Evolutionary conservation across 2,329 filamentous ascomycete genomes (phyloP), one percentile per base, ranked within the genome.

Genomic region (Trichoderma guizhouense): DNA sequence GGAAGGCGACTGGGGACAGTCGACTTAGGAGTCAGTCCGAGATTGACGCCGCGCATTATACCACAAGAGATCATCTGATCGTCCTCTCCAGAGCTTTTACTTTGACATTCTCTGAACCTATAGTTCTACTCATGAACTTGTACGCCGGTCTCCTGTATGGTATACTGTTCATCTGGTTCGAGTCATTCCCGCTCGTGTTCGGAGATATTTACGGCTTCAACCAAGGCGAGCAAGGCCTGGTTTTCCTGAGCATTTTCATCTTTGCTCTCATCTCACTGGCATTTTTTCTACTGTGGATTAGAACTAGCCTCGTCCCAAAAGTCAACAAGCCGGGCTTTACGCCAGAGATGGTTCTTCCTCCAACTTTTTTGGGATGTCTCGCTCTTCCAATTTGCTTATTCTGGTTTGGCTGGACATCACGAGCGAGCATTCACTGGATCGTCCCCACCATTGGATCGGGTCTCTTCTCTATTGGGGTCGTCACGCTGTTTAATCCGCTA

Each of bases 331-430:
- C 53, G 53, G 53, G 53, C 7, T 57, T 57, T 30, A 57, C 53
- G 53, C 53, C 53, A 57, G 53, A 57, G 53, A 57, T 57, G 53
- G 53, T 57, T 30, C 82, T 93, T 0, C 88, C 87, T 0, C 85
- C 88, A 12, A 84, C 84, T 26, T 85, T 92, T 61, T 76, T 92
- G 15, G 91, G 90, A 4, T 86, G 85, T 14, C 79, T 91, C 58
- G 76, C 84, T 5, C 81, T 92, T 2, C 90, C 90, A 1, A 77
- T 88, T 32, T 87, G 89, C 4, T 82, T 91, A 24, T 90, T 91
- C 81, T 89, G 86, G 86, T 91, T 91, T 75, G 88, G 89, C 1
- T 91, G 89, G 89, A 90, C 88, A 0, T 89, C 88, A 73, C 84
- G 81, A 26, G 83, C 84, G 0, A 79, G 79, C 5, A 82, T 91